Evolutionary conservation across 305 asterid species (phyloP).

Genomic region (Solanum hybrid): DNA sequence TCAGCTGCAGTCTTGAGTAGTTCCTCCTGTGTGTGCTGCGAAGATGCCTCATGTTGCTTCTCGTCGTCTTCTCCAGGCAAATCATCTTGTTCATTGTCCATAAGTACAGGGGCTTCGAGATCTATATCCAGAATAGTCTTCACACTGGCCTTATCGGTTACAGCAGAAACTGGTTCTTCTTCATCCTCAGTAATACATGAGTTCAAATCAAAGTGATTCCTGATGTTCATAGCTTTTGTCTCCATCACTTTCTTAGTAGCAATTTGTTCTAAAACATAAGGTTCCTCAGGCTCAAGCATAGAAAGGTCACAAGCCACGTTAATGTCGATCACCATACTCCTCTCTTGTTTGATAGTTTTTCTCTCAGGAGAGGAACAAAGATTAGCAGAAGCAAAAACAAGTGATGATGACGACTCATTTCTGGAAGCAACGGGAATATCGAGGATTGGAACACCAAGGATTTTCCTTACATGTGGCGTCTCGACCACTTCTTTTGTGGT

Average conservation of each 20-base stretch:
- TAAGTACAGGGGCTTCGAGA: conserved; percentile 48
- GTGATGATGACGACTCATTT: conserved; percentile 22
- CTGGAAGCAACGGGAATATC: conserved; percentile 19
- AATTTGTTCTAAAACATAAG: conserved; percentile 23
- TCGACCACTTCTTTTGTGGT: conserved; percentile 19
- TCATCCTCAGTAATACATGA: conserved; percentile 57
- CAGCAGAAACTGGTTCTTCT: conserved; percentile 43
- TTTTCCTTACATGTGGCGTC: conserved; percentile 35
- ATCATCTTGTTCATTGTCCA: conserved; percentile 46
- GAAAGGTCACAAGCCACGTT: conserved; percentile 47
- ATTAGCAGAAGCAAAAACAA: conserved; percentile 22
- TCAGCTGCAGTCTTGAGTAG: conserved; percentile 54
- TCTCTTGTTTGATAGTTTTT: conserved; percentile 15
- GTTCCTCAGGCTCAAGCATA: conserved; percentile 32
- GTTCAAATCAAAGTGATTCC: conserved; percentile 66
- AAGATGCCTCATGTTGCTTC: conserved; percentile 17
- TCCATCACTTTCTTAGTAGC: conserved; percentile 20
- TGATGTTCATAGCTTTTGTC: conserved; percentile 14
- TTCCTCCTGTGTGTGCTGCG: conserved; percentile 32
- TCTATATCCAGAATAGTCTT: conserved; percentile 47
- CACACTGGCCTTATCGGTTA: conserved; percentile 19
- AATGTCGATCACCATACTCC: conserved; percentile 48
- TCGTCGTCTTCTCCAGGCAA: conserved; percentile 14
- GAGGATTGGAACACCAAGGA: conserved; percentile 70
- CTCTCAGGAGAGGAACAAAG: conserved; percentile 16